A percentile compares a stretch with the other conserved stretches of the same genome.
Conservation (phyloP, 2,329 filamentous ascomycete species). For the Fusarium xyrophilum region DNA sequence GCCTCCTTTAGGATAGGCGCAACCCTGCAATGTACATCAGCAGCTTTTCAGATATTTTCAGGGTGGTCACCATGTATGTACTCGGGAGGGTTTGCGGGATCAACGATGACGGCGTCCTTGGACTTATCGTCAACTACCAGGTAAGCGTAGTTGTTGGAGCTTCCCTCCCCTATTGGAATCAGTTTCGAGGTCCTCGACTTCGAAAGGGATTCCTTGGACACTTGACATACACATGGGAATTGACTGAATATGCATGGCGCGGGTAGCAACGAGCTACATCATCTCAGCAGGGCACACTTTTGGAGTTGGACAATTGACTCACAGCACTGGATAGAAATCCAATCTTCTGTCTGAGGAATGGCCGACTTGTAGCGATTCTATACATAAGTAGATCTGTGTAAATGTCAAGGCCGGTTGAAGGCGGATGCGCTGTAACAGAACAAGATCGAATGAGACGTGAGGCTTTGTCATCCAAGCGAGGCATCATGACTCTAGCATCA, state of each 20-base stretch:
- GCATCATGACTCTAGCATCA: conserved; percentile 32
- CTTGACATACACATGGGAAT: conserved; percentile 83
- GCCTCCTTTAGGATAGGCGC: conserved; percentile 74
- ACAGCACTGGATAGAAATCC: conserved; percentile 34
- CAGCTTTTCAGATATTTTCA: not conserved
- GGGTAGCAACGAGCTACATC: conserved; percentile 29
- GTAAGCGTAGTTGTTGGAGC: conserved; percentile 84
- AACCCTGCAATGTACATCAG: conserved; percentile 54
- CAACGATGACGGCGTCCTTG: conserved; percentile 79
- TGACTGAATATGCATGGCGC: conserved; percentile 80
- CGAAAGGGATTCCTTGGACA: not conserved
- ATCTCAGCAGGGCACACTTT: not conserved
- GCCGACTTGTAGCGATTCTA: conserved; percentile 49
- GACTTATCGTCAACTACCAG: conserved; percentile 80
- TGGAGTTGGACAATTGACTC: conserved; percentile 9
- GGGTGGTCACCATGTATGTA: conserved; percentile 50
- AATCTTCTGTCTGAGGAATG: conserved; percentile 45
- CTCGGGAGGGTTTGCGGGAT: conserved; percentile 81
- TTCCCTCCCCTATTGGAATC: conserved; percentile 70
- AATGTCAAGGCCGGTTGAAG: not conserved
- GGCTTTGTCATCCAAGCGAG: conserved; percentile 39
- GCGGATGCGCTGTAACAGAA: conserved; percentile 10
- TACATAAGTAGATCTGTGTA: conserved; percentile 48
- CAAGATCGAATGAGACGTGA: conserved; percentile 32
- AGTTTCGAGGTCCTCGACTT: not conserved